Base-by-base conservation (phyloP, 306 rosid genomes). In the Vigna radiata region DNA sequence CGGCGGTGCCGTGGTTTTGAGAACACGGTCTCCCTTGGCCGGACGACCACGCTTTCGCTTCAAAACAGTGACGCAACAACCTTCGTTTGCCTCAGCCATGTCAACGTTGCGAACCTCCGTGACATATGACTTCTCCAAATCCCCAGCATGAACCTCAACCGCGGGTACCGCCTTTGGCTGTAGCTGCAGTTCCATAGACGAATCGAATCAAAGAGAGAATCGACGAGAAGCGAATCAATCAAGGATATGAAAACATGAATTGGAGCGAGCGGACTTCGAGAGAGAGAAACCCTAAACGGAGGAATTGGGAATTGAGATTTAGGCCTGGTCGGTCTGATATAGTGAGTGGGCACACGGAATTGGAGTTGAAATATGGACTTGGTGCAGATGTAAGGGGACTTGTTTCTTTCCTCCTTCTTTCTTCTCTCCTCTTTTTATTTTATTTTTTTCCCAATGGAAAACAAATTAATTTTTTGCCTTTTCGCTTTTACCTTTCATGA, bases 21-120 rank as follows among this genome's bases (percentile, higher is more conserved):
- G 70, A 43, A 68, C 77, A 23, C 53, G 12, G 31, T 13, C 0
- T 41, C 79, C 86, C 36, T 86, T 86, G 0, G 96, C 96, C n/a
- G 98, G 99, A 49, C 99, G 94, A 5, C 99, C 98, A 4, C 99
- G 92, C 82, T 84, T 87, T 18, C 85, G 83, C 50, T 79, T 87
- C 81, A 69, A 89, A 17, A 15, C 77, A 36, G 66, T 18, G 25
- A 46, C 37, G 6, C 36, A 37, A n/a, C 47, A 7, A 31, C 29
- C 78, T 4, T 10, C 72, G 13, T 31, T 48, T 3, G 27, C 54
- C n/a, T 29, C 58, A 8, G 50, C 77, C 82, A 18, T 37, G 72
- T 46, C 72, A 46, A 56, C 70, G 16, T 15, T 52, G 6, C 69
- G 25, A 56, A 37, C 68, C 11, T 29, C 18, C 0, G 19, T 0